Evolutionary conservation across 1,139 yeast species (phyloP).

Genomic region (Hansenula lynferdii): DNA sequence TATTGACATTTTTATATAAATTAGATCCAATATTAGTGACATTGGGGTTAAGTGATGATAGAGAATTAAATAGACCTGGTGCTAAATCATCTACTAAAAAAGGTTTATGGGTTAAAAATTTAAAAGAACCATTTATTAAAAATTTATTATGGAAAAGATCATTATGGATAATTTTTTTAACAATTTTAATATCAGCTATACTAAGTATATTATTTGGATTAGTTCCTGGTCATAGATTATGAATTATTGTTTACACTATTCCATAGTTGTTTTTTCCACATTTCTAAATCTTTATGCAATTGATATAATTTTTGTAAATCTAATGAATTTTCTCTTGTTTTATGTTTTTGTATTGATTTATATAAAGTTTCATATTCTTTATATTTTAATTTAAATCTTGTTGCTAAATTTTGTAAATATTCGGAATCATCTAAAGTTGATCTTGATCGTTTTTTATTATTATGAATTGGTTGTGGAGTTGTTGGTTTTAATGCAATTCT

Average conservation of each 20-base stretch:
- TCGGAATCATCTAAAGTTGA: too few relatives aligned
- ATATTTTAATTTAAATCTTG: slow-evolving; percentile 18
- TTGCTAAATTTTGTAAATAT: slow-evolving; percentile 15
- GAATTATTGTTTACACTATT: slow-evolving; percentile 13
- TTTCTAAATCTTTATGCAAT: slow-evolving; percentile 17
- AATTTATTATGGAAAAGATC: slow-evolving; percentile 62
- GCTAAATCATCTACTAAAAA: slow-evolving; percentile 9
- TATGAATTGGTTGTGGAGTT: too few relatives aligned
- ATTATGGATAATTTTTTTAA: slow-evolving; percentile 60
- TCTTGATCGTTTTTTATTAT: slow-evolving; percentile 3
- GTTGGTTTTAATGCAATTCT: slow-evolving; percentile 4
- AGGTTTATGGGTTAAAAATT: slow-evolving; percentile 16
- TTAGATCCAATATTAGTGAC: slow-evolving; percentile 80
- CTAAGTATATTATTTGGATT: slow-evolving; percentile 73
- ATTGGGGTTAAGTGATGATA: slow-evolving; percentile 59
- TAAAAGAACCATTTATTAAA: slow-evolving; percentile 72
- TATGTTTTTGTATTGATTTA: slow-evolving; percentile 5
- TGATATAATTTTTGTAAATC: slow-evolving; percentile 15
- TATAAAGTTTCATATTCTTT: slow-evolving; percentile 19
- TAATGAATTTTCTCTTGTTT: not conserved
- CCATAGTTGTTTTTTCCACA: slow-evolving; percentile 23
- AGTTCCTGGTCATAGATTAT: slow-evolving; percentile 73
- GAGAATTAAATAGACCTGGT: slow-evolving; percentile 17
- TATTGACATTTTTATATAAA: slow-evolving; percentile 67
- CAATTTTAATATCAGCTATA: slow-evolving; percentile 57